phyloP scores from a whole-genome alignment of 208 protist species.

The Angomonas desouzai region DNA sequence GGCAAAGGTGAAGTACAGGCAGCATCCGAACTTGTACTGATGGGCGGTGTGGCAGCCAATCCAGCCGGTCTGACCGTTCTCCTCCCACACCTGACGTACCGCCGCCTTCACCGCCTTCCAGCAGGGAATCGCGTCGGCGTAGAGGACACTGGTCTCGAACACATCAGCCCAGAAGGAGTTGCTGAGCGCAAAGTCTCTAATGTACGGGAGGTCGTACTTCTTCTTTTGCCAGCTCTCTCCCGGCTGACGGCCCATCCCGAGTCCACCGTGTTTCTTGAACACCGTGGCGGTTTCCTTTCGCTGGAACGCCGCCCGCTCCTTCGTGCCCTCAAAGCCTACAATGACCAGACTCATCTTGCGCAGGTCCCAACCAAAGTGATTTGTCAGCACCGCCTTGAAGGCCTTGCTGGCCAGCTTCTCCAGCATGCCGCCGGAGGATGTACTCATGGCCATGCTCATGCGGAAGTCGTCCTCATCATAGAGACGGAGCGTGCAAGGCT shows the following conservation, averaged over 20 bases:
- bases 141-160: slow-evolving; percentile 89
- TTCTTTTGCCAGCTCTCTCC: slow-evolving; percentile 90
- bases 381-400: slow-evolving; percentile 61
- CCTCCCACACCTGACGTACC: slow-evolving; percentile 73
- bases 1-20: slow-evolving; percentile 92
- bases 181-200: slow-evolving; percentile 84
- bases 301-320: slow-evolving; percentile 60
- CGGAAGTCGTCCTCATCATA: slow-evolving; percentile 92
- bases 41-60: slow-evolving; percentile 91
- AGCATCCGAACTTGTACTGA: slow-evolving; percentile 90
- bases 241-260: slow-evolving; percentile 57
- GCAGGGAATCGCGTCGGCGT: slow-evolving; percentile 79
- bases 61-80: slow-evolving; percentile 78
- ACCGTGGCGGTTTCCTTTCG: slow-evolving; percentile 47
- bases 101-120: slow-evolving; percentile 90
- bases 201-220: slow-evolving; percentile 92
- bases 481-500: slow-evolving; percentile 84
- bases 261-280: slow-evolving; percentile 55
- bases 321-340: slow-evolving; percentile 84
- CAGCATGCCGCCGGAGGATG: slow-evolving; percentile 38
- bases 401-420: slow-evolving; percentile 51
- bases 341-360: slow-evolving; percentile 72
- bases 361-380: slow-evolving; percentile 68
- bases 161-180: slow-evolving; percentile 88
- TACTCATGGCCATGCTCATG: slow-evolving; percentile 86